Evolutionary conservation across 2,329 filamentous ascomycete species (phyloP).

Genomic region (Fonsecaea nubica): DNA sequence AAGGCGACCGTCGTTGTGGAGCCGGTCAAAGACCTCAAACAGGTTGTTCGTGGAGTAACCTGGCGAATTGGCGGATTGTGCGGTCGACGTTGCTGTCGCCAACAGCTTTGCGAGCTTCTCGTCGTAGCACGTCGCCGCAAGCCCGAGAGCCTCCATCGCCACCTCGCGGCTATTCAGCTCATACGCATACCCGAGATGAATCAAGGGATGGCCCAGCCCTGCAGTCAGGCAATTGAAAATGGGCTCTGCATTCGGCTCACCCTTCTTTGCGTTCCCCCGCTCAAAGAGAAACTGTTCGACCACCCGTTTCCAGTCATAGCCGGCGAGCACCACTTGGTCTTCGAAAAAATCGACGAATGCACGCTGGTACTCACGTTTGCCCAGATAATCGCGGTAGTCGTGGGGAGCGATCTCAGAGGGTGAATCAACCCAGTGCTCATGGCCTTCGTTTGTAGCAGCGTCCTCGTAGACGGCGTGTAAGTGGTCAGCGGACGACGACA

Average conservation of each 20-base stretch:
- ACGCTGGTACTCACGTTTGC: slow-evolving; percentile 81
- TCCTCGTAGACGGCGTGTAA: slow-evolving; percentile 81
- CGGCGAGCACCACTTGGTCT: slow-evolving; percentile 75
- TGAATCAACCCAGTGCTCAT: slow-evolving; percentile 83
- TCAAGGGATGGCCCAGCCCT: slow-evolving; percentile 86
- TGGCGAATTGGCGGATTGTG: slow-evolving; percentile 55
- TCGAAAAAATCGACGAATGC: slow-evolving; percentile 96
- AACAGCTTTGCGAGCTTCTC: slow-evolving; percentile 64
- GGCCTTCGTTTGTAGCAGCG: slow-evolving; percentile 63
- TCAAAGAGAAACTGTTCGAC: slow-evolving; percentile 76
- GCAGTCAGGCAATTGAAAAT: slow-evolving; percentile 80
- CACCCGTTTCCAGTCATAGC: slow-evolving; percentile 84
- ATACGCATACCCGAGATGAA: slow-evolving; percentile 92
- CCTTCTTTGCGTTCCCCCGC: slow-evolving; percentile 52
- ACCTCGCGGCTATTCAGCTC: slow-evolving; percentile 85
- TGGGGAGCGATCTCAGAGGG: slow-evolving; percentile 80
- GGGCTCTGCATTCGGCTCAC: slow-evolving; percentile 53
- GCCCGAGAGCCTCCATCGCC: slow-evolving; percentile 83
- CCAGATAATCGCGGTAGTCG: slow-evolving; percentile 87
- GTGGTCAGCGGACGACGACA: slow-evolving; percentile 76
- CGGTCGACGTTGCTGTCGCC: slow-evolving; percentile 13
- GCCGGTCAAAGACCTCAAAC: slow-evolving; percentile 72
- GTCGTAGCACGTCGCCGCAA: slow-evolving; percentile 70
- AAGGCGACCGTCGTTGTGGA: slow-evolving; percentile 73
- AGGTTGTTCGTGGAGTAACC: slow-evolving; percentile 67